These are phyloP conservation scores for Teratosphaeriaceae sp. DNA, from an alignment of 2,329 filamentous ascomycete genomes.

Conservation along the genomic window DNA sequence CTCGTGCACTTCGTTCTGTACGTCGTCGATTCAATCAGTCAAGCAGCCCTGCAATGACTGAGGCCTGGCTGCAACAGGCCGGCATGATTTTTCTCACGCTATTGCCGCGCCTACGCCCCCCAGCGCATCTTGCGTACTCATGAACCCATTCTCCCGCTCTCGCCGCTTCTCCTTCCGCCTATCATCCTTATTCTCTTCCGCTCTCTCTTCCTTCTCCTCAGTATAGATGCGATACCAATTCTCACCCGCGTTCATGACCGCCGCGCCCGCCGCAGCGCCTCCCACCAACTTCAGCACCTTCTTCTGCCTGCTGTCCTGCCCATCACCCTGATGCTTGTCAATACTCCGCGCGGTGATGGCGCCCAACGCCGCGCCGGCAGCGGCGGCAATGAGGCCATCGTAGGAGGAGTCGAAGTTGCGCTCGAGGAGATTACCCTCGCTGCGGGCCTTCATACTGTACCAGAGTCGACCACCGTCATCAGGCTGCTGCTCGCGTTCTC, in stretches of 20 bases:
- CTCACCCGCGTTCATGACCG: conserved; percentile 15
- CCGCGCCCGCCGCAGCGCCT: conserved; percentile 14
- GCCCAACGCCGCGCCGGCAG: conserved; percentile 18
- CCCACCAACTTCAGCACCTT: conserved; percentile 11
- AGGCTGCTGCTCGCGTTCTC: conserved; percentile 1
- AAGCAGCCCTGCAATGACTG: too few relatives aligned
- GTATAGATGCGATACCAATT: conserved; percentile 15
- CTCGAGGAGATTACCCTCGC: conserved; percentile 18
- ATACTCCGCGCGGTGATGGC: conserved; percentile 16
- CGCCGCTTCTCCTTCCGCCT: too few relatives aligned
- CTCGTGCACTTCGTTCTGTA: too few relatives aligned
- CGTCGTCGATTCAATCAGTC: too few relatives aligned
- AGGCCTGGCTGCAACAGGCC: too few relatives aligned
- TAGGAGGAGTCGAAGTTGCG: conserved; percentile 18
- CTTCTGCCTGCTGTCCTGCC: conserved; percentile 4
- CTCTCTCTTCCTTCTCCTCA: conserved; percentile 16
- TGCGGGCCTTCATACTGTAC: conserved; percentile 14
- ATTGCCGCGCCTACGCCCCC: background rate
- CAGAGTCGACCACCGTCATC: conserved; percentile 11
- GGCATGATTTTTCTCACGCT: background rate
- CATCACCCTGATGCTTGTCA: conserved; percentile 4
- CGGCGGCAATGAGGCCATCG: conserved; percentile 18
- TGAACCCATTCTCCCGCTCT: background rate
- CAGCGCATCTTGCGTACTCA: background rate
- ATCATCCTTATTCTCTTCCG: conserved; percentile 10